Evolutionary conservation across 148 eudicot genomes (phyloP).

Genomic region (Hydrangea macrophylla): DNA sequence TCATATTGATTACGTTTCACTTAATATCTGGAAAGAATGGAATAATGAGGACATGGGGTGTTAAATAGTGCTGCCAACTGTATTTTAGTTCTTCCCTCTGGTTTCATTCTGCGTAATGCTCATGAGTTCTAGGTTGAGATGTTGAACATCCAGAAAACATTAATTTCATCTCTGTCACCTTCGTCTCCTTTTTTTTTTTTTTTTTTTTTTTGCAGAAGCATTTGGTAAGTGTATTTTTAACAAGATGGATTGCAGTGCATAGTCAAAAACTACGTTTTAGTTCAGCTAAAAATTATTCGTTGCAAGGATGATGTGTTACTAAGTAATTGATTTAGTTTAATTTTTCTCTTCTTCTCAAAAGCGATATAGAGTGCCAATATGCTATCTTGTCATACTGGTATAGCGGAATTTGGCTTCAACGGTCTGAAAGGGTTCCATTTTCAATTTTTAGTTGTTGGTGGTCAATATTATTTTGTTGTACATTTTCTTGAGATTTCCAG

Average conservation of each 20-base stretch:
- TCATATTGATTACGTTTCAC: too few relatives aligned
- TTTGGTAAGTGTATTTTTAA: too few relatives aligned
- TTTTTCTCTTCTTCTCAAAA: neutral
- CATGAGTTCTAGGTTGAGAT: too few relatives aligned
- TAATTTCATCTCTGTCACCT: too few relatives aligned
- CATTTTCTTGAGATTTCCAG: neutral
- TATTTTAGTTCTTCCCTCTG: too few relatives aligned
- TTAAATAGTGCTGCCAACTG: neutral
- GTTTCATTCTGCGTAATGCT: too few relatives aligned
- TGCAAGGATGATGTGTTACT: neutral
- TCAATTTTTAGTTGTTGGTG: neutral
- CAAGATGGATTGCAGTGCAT: neutral
- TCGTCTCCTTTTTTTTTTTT: too few relatives aligned
- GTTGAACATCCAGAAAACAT: too few relatives aligned
- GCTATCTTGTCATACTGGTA: neutral
- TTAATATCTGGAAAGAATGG: neutral
- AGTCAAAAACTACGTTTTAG: neutral
- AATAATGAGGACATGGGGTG: neutral
- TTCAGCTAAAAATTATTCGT: neutral
- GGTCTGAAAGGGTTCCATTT: neutral
- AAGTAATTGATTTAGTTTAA: neutral
- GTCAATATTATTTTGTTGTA: neutral
- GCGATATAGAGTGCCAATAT: neutral
- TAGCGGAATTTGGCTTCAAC: neutral
- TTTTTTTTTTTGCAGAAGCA: too few relatives aligned